Conservation (phyloP, 2,329 filamentous ascomycete genomes). For the Teratosphaeria pseudoeucalypti region DNA sequence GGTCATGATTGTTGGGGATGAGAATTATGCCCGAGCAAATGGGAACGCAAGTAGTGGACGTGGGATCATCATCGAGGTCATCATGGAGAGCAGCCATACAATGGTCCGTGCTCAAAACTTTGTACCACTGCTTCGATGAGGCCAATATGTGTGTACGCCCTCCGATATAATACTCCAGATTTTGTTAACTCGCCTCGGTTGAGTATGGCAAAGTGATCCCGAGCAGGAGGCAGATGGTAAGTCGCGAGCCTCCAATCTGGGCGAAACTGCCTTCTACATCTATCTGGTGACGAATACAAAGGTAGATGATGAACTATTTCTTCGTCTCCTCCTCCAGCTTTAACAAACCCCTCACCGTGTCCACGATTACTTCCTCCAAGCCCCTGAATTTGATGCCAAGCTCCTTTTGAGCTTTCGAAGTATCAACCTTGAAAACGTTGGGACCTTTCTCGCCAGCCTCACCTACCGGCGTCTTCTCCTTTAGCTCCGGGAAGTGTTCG, state of each 20-base stretch:
- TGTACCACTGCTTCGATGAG: no score
- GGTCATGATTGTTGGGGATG: conserved; percentile 9
- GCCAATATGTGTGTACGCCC: not conserved
- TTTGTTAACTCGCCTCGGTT: no score
- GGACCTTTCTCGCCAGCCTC: not conserved
- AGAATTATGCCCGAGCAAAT: not conserved
- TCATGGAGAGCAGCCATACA: not conserved
- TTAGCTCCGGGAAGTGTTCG: not conserved
- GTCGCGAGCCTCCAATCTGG: not conserved
- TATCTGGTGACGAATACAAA: not conserved
- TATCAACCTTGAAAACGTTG: not conserved
- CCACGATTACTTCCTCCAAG: not conserved
- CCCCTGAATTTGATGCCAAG: not conserved
- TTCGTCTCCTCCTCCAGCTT: not conserved
- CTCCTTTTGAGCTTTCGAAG: not conserved
- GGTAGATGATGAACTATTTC: not conserved
- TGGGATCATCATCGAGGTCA: not conserved
- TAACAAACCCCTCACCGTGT: not conserved
- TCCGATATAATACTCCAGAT: no score
- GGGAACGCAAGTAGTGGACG: no score
- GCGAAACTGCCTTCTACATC: not conserved
- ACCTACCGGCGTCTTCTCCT: not conserved
- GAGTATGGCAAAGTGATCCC: no score
- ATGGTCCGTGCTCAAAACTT: not conserved
- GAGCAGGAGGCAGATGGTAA: not conserved